Evolutionary conservation across 345 rosid genomes (phyloP).

Genomic region (Euclidium syriacum): DNA sequence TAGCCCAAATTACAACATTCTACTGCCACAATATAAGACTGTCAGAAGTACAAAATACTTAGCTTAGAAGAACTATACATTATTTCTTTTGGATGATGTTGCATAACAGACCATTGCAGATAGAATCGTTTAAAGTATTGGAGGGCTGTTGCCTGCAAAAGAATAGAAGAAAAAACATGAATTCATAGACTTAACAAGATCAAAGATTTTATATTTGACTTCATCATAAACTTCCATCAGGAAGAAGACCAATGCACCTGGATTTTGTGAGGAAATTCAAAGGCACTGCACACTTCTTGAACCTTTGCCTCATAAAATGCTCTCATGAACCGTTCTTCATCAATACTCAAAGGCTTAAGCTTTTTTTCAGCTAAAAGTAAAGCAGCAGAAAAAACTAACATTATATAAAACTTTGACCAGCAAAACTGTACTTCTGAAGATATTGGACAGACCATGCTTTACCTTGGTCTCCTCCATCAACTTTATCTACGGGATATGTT

Average conservation of each 20-base stretch:
- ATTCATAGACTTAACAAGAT: neutral
- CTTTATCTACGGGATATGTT: slow-evolving; percentile 60
- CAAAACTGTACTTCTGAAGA: neutral
- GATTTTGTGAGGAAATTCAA: slow-evolving; percentile 91
- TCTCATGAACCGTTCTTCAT: slow-evolving; percentile 89
- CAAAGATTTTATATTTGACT: neutral
- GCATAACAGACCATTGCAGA: slow-evolving; percentile 99
- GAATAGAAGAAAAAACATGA: neutral
- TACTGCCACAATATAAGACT: neutral
- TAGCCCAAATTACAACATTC: slow-evolving; percentile 19
- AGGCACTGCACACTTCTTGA: slow-evolving; percentile 94
- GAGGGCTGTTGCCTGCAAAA: slow-evolving; percentile 87
- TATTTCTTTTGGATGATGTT: slow-evolving; percentile 90
- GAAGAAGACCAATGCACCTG: slow-evolving; percentile 47
- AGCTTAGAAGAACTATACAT: slow-evolving; percentile 46
- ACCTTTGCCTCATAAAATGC: slow-evolving; percentile 84
- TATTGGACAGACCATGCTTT: neutral
- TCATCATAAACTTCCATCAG: neutral
- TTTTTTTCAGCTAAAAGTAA: slow-evolving; percentile 55
- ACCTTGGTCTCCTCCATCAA: slow-evolving; percentile 49
- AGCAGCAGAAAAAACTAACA: slow-evolving; percentile 2
- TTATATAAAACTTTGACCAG: neutral
- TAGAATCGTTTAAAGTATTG: slow-evolving; percentile 94
- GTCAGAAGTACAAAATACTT: neutral
- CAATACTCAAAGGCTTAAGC: slow-evolving; percentile 69